A percentile compares a stretch with the other conserved stretches of the same genome.
Evolutionary conservation across 805 yeast genomes (phyloP).

Genomic region (Candida orba): DNA sequence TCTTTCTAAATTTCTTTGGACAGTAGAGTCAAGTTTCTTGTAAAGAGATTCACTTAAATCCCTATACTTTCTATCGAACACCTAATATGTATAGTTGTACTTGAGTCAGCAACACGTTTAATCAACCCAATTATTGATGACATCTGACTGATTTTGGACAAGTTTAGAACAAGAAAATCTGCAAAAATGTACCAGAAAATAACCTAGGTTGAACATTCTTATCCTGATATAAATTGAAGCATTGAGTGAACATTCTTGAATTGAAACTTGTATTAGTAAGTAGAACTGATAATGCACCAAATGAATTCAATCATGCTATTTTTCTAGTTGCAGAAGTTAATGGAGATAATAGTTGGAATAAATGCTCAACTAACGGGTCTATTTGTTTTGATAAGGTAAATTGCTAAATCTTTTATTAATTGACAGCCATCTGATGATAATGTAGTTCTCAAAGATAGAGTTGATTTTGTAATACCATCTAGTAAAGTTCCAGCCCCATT

Average conservation of each 20-base stretch:
- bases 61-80: constrained; percentile 48
- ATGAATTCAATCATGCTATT: constrained; percentile 28
- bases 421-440: constrained; percentile 71
- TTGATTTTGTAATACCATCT: constrained; percentile 60
- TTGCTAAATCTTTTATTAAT: constrained; percentile 56
- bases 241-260: constrained; percentile 41
- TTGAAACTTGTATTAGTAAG: constrained; percentile 49
- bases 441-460: constrained; percentile 76
- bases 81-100: constrained; percentile 71
- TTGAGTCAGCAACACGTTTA: constrained; percentile 70
- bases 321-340: constrained; percentile 33
- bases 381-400: constrained; percentile 20
- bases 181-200: constrained; percentile 64
- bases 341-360: constrained; percentile 26
- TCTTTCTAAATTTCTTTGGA: constrained; percentile 55
- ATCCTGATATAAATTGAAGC: constrained; percentile 50
- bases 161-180: constrained; percentile 41
- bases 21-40: constrained; percentile 25
- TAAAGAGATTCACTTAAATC: constrained; percentile 33
- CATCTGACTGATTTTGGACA: constrained; percentile 29
- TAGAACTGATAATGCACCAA: constrained; percentile 39
- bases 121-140: constrained; percentile 42
- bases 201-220: constrained; percentile 67
- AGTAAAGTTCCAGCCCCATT: constrained; percentile 30
- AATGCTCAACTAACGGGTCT: constrained; percentile 28